phyloP scores from a whole-genome alignment of 2,329 filamentous ascomycete genomes.

The Cordyceps farinosa region DNA sequence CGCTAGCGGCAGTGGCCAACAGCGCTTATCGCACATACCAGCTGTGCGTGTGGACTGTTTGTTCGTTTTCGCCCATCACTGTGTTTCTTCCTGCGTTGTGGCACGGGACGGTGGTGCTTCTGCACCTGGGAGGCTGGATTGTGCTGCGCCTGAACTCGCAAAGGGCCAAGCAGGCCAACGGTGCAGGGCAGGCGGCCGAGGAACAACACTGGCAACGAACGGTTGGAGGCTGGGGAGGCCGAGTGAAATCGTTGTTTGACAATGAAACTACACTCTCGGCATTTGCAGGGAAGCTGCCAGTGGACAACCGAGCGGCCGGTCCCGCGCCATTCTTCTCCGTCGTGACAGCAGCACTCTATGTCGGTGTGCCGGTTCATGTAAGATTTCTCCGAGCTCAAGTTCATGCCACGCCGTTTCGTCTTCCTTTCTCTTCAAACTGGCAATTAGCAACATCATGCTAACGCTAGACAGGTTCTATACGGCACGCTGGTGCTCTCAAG shows the following conservation, averaged over 20 bases:
- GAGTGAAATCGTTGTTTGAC: not conserved
- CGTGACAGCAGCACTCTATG: not conserved
- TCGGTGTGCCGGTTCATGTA: conserved; percentile 9
- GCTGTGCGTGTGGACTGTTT: conserved; percentile 10
- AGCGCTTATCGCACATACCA: conserved; percentile 14
- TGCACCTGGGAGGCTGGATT: conserved; percentile 7
- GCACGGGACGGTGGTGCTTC: not conserved
- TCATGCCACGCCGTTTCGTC: not conserved
- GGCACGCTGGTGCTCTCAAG: conserved; percentile 10
- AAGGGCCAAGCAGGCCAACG: no score
- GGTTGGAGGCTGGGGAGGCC: not conserved
- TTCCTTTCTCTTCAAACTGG: not conserved
- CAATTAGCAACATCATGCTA: not conserved
- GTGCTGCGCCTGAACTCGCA: conserved; percentile 1
- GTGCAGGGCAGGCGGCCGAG: not conserved
- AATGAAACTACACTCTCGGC: conserved; percentile 2
- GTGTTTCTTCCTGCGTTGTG: conserved; percentile 3
- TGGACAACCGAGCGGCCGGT: not conserved
- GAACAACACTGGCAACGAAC: not conserved
- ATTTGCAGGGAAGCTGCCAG: not conserved
- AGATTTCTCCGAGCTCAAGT: not conserved
- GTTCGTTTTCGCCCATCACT: not conserved
- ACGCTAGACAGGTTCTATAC: not conserved
- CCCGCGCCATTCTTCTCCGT: conserved; percentile 8
- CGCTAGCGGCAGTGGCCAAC: conserved; percentile 3